Base-by-base conservation (phyloP, 106 monocot genomes). In the Vanilla planifolia region DNA sequence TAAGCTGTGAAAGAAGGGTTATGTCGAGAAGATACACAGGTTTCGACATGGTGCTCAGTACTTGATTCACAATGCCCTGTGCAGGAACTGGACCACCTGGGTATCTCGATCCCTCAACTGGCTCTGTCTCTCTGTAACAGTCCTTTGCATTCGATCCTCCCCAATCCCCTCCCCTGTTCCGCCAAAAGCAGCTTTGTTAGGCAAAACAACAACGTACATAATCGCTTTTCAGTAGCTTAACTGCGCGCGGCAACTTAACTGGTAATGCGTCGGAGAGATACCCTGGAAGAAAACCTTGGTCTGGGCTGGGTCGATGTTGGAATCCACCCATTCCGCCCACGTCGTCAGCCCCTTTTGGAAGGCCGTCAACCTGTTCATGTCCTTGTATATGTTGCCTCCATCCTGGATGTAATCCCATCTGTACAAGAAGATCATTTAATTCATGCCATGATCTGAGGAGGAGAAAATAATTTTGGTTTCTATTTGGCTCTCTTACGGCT, bases 331-430 rank as follows among this genome's bases (percentile, higher is more conserved):
- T 30, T 47, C 67, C 11, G 71, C 70, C 85, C 85, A 85, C 2
- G 85, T 80, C 1, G 33, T 27, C 11, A 85, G 51, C 22, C 77
- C 88, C 60, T 71, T 88, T 42, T 66, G 72, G 64, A 88, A 79
- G 7, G 88, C 92, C 0, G 55, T 64, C 55, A 77, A 29, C 5
- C 92, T 53, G 52, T 93, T 71, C 84, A 88, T 85, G 67, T 93
- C 88, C 35, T 48, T 65, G 44, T 64, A 63, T 45, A 61, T 30
- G 22, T 32, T 11, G 4, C 63, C 61, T 23, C 73, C 83, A 50
- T 81, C 69, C 64, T 81, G 79, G n/a, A 93, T 48, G 35, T 76
- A 88, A 58, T 88, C 85, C 88, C 92, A 88, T 34, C 92, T 92
- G 69, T 52, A 72, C 24, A 26, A n/a, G 68, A 51, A 14, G 8